Evolutionary conservation across 441 rosid genomes (phyloP).

Genomic region (Populus hybrid): DNA sequence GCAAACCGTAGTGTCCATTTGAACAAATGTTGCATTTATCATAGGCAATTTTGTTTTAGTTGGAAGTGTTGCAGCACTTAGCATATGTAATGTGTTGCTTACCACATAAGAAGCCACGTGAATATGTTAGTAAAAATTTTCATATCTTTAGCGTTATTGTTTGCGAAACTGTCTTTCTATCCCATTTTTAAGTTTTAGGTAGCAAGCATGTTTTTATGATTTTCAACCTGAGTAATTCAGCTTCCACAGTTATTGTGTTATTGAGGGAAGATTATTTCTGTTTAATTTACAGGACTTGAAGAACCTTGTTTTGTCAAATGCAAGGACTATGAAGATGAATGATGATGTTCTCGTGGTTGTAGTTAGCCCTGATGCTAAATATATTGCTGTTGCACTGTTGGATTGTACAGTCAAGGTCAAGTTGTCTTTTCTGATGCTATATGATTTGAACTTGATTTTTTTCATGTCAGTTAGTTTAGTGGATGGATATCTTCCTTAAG

Average conservation of each 20-base stretch:
- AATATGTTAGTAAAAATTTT: background rate
- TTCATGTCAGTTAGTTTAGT: background rate
- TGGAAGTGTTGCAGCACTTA: background rate
- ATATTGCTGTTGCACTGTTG: slow-evolving; percentile 84
- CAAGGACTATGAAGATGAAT: slow-evolving; percentile 84
- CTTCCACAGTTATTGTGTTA: slow-evolving; percentile 9
- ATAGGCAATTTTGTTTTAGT: background rate
- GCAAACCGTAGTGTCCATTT: background rate
- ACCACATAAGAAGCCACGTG: background rate
- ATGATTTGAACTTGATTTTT: background rate
- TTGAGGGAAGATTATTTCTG: slow-evolving; percentile 13
- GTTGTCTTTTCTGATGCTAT: background rate
- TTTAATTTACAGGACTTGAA: slow-evolving; percentile 57
- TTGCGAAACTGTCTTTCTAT: background rate
- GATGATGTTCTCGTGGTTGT: slow-evolving; percentile 89
- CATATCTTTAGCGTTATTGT: background rate
- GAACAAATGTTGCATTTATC: background rate
- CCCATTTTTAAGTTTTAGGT: background rate
- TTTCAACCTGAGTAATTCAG: background rate
- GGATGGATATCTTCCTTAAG: slow-evolving; percentile 5
- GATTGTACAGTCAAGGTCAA: slow-evolving; percentile 94
- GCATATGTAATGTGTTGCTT: background rate
- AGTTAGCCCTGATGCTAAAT: slow-evolving; percentile 84
- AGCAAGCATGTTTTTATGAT: background rate
- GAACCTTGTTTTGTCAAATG: slow-evolving; percentile 62